Evolutionary conservation across 345 rosid species (phyloP), one percentile per base, ranked within the genome.

Genomic region (Dipteronia dyeriana): DNA sequence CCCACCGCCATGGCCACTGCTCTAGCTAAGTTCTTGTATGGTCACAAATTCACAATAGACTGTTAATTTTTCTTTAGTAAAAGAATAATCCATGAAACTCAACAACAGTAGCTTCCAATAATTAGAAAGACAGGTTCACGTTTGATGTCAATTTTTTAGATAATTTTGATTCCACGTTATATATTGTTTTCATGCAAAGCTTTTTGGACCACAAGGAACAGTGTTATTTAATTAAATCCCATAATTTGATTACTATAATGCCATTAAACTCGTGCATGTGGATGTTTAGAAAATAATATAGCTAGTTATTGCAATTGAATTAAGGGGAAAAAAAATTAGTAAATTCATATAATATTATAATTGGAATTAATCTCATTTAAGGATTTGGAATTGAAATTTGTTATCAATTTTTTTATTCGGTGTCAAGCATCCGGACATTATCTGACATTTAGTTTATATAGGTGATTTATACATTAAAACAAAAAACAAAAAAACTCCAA

Each of bases 91-190:
- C 53, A 39, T 38, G 16, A 1, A 59, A 22, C 10, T 75, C 71
- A 75, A 51, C 20, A 75, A 66, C 23, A 75, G 78, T 75, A 31
- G 14, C 49, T 65, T 65, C 47, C 63, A 75, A 75, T 75, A 26
- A 75, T 74, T 75, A n/a, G 64, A 75, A 34, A 34, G 68, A 13
- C 51, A 53, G n/a, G 47, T 63, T 25, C 31, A 34, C 12, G 11
- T 49, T 34, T 31, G 8, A 20, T 14, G 17, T 7, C 39, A 10
- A 3, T 31, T 75, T 31, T 47, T 9, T 10, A 7, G 16, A 4
- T 47, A n/a, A 29, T 63, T 29, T 47, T 39, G 34, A 41, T 45
- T 22, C 5, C 23, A 25, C 7, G 53, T 38, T 22, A 34, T 34
- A 34, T 31, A 19, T 34, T 38, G 17, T 29, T 6, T 7, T n/a